Base-by-base conservation (phyloP, 2,329 filamentous ascomycete genomes). In the Talaromyces sp. region DNA sequence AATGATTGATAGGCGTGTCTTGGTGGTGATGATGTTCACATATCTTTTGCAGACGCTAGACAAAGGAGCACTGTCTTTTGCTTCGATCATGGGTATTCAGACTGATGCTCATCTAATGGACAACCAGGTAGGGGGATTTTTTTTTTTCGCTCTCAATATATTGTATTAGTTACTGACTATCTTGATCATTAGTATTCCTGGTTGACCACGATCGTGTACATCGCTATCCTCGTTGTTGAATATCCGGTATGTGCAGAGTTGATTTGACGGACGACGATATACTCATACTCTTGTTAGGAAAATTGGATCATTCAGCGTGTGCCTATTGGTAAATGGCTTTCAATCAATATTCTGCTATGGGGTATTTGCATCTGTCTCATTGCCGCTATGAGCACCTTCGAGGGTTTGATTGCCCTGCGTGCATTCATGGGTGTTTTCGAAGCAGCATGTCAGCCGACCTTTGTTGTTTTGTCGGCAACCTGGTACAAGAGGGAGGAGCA, bases 401-500 rank as follows among this genome's bases (percentile, higher is more conserved):
- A 76, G 0, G 78, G 82, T 0, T 74, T 90, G 1, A 73, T 88
- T 1, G 66, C 77, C 1, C 80, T 88, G 4, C 81, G 88, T 19
- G 86, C 83, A 0, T 72, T 90, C 4, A 80, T 90, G 6, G 87
- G 88, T 56, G 81, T 88, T 47, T 89, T 89, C 63, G 87, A 90
- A 68, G 84, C 86, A 0, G 82, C 82, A 24, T 88, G 85, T 64
- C 86, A 89, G 65, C 87, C 87, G 0, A 78, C 82, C 2, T 89
- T 90, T 62, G 75, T 90, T 29, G 75, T 89, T 46, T 76, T 90
- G 52, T 86, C 82, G 0, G 77, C 80, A 35, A 87, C 87, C 75
- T 90, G 87, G 87, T 90, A 90, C 68, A 83, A 82, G 54, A 78
- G 86, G 30, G 81, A 86, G 50, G 87, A 90, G 63, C 87, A 90